A percentile compares a stretch with the other conserved stretches of the same genome.
Conservation (phyloP, 495 filamentous ascomycete species). For the Penicillium subrubescens region DNA sequence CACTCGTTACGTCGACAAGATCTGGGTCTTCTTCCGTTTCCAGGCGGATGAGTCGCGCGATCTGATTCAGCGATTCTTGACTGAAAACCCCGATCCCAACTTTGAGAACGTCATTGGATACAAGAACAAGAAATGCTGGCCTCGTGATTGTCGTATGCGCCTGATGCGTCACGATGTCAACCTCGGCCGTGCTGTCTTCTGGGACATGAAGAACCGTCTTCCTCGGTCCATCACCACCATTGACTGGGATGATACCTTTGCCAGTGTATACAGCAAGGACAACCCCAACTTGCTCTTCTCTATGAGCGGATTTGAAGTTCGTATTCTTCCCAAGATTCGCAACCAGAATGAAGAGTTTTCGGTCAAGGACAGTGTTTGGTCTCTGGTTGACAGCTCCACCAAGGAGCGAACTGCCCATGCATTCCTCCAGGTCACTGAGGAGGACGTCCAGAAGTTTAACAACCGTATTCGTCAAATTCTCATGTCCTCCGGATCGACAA, state of each 20-base stretch:
- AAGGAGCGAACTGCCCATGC: slow-evolving; percentile 98
- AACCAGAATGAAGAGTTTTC: slow-evolving; percentile 97
- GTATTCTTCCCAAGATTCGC: slow-evolving; percentile 93
- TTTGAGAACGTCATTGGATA: slow-evolving; percentile 99
- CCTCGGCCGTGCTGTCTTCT: slow-evolving; percentile 96
- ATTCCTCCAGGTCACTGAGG: slow-evolving; percentile 97
- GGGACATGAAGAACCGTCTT: slow-evolving; percentile 97
- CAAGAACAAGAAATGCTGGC: slow-evolving; percentile 99
- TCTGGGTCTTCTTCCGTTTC: slow-evolving; percentile 98
- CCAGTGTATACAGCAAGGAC: slow-evolving; percentile 98
- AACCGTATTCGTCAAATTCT: slow-evolving; percentile 98
- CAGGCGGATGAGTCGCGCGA: slow-evolving; percentile 91
- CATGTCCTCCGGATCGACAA: slow-evolving; percentile 98
- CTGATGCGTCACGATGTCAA: slow-evolving; percentile 99
- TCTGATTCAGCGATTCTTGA: slow-evolving; percentile 96
- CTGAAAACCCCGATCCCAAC: slow-evolving; percentile 97
- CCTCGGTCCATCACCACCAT: slow-evolving; percentile 95
- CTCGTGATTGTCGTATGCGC: slow-evolving; percentile 94
- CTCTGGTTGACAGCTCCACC: slow-evolving; percentile 89
- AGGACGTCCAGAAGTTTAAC: slow-evolving; percentile 99
- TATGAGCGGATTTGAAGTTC: slow-evolving; percentile 98
- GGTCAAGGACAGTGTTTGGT: slow-evolving; percentile 98
- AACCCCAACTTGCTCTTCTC: slow-evolving; percentile 97
- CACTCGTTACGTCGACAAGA: slow-evolving; percentile 95
- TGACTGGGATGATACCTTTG: slow-evolving; percentile 99